A percentile compares a stretch with the other conserved stretches of the same genome.
Evolutionary conservation across 345 rosid genomes (phyloP).

Genomic region (Ceriops zippeliana): DNA sequence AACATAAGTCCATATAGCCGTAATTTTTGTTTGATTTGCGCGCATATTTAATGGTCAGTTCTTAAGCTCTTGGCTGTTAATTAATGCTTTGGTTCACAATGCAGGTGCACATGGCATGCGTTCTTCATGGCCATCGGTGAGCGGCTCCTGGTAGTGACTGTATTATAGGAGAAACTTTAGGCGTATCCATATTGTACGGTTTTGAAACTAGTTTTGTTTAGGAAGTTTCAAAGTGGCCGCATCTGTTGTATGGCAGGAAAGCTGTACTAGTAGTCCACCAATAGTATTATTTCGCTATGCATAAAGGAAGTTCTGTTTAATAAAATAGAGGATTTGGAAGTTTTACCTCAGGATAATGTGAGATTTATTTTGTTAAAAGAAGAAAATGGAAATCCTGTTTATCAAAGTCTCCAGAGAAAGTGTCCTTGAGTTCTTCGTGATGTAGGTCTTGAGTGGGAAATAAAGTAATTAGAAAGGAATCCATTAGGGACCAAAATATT

Average conservation of each 20-base stretch:
- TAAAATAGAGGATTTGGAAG: too few relatives aligned
- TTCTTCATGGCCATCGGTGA: slow-evolving; percentile 73
- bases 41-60: not conserved
- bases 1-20: too few relatives aligned
- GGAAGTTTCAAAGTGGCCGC: not conserved
- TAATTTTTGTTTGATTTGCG: too few relatives aligned
- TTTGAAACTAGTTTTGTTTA: not conserved
- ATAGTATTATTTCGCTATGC: too few relatives aligned
- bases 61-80: slow-evolving; percentile 12
- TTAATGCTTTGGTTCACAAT: slow-evolving; percentile 16
- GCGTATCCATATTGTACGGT: not conserved
- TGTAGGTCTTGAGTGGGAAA: not conserved
- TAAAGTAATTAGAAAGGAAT: not conserved
- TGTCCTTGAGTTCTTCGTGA: not conserved
- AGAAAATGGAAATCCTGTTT: not conserved
- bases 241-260: too few relatives aligned
- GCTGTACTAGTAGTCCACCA: too few relatives aligned
- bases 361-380: not conserved
- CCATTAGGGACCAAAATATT: not conserved
- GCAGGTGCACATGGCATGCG: slow-evolving; percentile 96
- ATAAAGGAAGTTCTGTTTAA: too few relatives aligned
- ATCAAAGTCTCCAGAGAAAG: not conserved
- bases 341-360: too few relatives aligned
- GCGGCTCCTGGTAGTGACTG: slow-evolving; percentile 23
- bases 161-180: not conserved